A percentile compares a stretch with the other conserved stretches of the same genome.
These are phyloP conservation scores for Tetracladium marchalianum DNA, from an alignment of 495 filamentous ascomycete genomes.

Conservation along the genomic window DNA sequence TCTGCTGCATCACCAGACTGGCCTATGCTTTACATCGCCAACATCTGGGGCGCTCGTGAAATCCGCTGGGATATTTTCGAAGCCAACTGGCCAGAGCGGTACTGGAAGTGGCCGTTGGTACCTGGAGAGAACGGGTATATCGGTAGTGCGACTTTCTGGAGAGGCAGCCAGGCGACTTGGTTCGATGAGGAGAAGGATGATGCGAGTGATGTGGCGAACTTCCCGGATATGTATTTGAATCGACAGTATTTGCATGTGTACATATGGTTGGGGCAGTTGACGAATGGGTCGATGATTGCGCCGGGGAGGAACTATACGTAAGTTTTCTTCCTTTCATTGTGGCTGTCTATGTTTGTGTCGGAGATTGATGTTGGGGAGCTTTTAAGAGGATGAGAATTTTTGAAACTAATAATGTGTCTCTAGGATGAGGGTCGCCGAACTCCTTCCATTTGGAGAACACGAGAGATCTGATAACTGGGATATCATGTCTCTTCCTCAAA, in stretches of 20 bases:
- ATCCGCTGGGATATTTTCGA: slow-evolving; percentile 21
- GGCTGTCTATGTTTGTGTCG: no score
- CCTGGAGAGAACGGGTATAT: slow-evolving; percentile 17
- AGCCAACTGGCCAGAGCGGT: slow-evolving; percentile 17
- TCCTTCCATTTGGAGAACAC: slow-evolving; percentile 13
- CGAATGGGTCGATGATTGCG: slow-evolving; percentile 20
- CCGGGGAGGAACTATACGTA: slow-evolving; percentile 22
- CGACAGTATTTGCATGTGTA: slow-evolving; percentile 4
- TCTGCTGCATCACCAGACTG: slow-evolving; percentile 5
- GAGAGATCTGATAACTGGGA: slow-evolving; percentile 14
- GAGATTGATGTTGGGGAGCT: no score
- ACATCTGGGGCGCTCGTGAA: slow-evolving; percentile 19
- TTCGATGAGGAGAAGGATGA: slow-evolving; percentile 3
- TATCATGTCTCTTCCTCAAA: slow-evolving; percentile 12
- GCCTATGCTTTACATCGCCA: slow-evolving; percentile 3
- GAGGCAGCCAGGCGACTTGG: slow-evolving; percentile 1
- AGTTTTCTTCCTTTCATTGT: no score
- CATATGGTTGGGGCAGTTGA: slow-evolving; percentile 17
- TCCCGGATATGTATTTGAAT: no score
- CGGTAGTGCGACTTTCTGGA: slow-evolving; percentile 13
- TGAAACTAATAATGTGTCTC: neutral
- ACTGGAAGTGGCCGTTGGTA: slow-evolving; percentile 15
- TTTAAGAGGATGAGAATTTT: no score
- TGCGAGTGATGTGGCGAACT: slow-evolving; percentile 13
- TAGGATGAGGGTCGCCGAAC: slow-evolving; percentile 4